phyloP scores from a whole-genome alignment of 768 basidiomycete species.

The Kwoniella botswanensis region DNA sequence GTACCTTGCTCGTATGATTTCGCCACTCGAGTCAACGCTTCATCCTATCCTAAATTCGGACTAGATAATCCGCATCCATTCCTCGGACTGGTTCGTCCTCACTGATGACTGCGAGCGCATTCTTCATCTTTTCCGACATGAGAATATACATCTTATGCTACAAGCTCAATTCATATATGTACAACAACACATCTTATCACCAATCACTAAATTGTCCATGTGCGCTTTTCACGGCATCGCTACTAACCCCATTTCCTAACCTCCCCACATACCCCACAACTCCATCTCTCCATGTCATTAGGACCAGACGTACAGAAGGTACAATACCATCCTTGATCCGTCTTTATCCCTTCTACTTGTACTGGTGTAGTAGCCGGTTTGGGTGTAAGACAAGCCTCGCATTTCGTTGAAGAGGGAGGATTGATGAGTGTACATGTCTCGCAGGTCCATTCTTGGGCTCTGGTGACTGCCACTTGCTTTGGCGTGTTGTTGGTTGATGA shows the following conservation, averaged over 20 bases:
- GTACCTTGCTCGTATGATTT: not conserved
- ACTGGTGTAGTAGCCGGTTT: slow-evolving; percentile 52
- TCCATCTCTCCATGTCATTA: slow-evolving; percentile 73
- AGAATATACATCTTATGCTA: not conserved
- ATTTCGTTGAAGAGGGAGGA: slow-evolving; percentile 62
- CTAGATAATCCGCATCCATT: too few species aligned
- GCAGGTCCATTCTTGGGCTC: slow-evolving; percentile 55
- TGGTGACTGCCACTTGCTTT: slow-evolving; percentile 7
- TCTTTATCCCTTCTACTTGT: slow-evolving; percentile 33
- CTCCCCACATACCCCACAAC: slow-evolving; percentile 73
- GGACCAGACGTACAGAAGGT: slow-evolving; percentile 68
- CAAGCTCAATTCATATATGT: not conserved
- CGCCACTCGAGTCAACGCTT: not conserved
- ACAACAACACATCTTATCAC: not conserved
- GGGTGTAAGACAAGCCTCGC: slow-evolving; percentile 66
- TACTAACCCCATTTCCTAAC: slow-evolving; percentile 63
- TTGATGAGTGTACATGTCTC: slow-evolving; percentile 73
- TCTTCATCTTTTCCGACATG: not conserved
- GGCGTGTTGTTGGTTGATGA: slow-evolving; percentile 10
- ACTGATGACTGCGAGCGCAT: too few species aligned
- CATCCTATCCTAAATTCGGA: not conserved
- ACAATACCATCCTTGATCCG: slow-evolving; percentile 68
- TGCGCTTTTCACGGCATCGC: not conserved
- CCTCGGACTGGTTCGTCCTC: too few species aligned
- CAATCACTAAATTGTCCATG: not conserved